Conservation (phyloP, 2,329 filamentous ascomycete genomes). For the Trichophyton verrucosum region DNA sequence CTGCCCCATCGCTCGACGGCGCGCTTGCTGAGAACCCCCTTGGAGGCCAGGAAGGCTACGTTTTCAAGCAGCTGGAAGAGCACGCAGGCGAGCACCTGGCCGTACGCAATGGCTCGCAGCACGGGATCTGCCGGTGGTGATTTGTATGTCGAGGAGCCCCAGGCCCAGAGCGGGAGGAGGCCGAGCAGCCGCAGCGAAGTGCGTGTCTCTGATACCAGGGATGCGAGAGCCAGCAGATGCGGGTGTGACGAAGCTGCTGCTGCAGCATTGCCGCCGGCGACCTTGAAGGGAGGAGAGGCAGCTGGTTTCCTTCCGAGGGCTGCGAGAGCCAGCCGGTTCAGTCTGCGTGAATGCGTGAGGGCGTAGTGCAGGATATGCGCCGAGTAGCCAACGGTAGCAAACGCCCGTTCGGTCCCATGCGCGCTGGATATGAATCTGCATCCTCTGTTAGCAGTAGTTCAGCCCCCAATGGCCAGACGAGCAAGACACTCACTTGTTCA, state of each 20-base stretch:
- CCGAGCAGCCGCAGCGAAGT: conserved; percentile 47
- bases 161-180: conserved; percentile 66
- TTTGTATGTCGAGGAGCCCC: conserved; percentile 52
- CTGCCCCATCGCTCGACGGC: conserved; percentile 35
- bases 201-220: conserved; percentile 39
- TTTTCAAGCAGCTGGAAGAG: conserved; percentile 75
- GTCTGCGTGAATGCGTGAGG: conserved; percentile 37
- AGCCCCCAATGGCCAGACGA: too few species aligned
- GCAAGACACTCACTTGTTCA: not conserved
- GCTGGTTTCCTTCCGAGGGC: conserved; percentile 19
- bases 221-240: conserved; percentile 37
- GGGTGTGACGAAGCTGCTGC: conserved; percentile 28
- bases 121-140: conserved; percentile 32
- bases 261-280: too few species aligned
- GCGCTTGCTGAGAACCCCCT: conserved; percentile 50
- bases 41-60: conserved; percentile 59
- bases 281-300: conserved; percentile 15
- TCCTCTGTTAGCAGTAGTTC: not conserved
- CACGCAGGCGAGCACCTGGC: conserved; percentile 56
- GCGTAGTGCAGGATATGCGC: conserved; percentile 51
- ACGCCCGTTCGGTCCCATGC: conserved; percentile 55
- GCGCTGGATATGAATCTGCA: conserved; percentile 56
- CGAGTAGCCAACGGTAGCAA: conserved; percentile 57
- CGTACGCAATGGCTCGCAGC: conserved; percentile 46
- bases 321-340: conserved; percentile 35